These are phyloP conservation scores for Grifola frondosa DNA, from an alignment of 1,284 basidiomycete species.

Conservation along the genomic window DNA sequence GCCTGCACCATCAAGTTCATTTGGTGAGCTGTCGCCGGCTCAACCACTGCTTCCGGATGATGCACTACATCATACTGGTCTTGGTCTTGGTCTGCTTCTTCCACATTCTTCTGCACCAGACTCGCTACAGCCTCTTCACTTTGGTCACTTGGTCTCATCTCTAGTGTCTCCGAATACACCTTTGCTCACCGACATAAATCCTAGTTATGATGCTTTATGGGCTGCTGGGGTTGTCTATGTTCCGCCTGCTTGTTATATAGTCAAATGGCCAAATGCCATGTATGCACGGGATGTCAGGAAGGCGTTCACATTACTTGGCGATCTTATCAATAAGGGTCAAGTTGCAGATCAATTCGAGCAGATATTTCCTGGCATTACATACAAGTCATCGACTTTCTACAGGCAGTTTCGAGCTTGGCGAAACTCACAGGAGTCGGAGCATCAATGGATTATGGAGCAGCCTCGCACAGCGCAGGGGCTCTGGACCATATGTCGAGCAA, in stretches of 20 bases:
- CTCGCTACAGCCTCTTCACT: too few relatives aligned
- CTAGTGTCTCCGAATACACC: too few relatives aligned
- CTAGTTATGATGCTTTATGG: neutral
- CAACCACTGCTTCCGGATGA: neutral
- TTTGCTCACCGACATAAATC: too few relatives aligned
- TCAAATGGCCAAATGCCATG: neutral
- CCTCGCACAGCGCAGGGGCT: neutral
- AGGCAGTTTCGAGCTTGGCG: slow-evolving; percentile 27
- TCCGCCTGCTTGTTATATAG: neutral
- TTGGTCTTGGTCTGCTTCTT: neutral
- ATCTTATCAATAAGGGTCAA: neutral
- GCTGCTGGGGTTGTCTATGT: neutral
- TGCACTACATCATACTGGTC: neutral
- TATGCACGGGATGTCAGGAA: slow-evolving; percentile 1
- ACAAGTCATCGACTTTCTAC: slow-evolving; percentile 23
- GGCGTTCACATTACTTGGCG: neutral
- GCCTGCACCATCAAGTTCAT: too few relatives aligned
- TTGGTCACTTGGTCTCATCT: too few relatives aligned
- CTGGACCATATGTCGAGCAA: neutral
- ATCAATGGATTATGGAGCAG: neutral
- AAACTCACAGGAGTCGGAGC: slow-evolving; percentile 7
- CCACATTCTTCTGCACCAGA: too few relatives aligned
- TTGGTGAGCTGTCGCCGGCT: too few relatives aligned
- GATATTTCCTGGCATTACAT: neutral
- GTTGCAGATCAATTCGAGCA: neutral